These are phyloP conservation scores for Blastomyces parvus DNA, from an alignment of 2,329 filamentous ascomycete species.

Conservation along the genomic window DNA sequence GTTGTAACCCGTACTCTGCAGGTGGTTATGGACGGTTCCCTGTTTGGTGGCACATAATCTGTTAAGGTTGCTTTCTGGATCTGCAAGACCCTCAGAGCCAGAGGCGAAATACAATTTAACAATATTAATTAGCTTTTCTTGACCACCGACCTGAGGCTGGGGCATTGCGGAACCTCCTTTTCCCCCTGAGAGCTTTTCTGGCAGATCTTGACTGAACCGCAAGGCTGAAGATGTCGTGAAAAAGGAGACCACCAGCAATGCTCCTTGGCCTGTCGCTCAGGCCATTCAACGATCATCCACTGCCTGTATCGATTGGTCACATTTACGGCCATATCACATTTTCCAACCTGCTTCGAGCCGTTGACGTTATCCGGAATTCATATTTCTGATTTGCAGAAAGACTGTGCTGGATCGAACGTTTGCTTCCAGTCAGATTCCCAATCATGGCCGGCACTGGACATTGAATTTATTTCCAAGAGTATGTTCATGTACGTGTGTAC, in stretches of 20 bases:
- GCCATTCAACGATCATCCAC: not conserved
- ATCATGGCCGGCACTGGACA: constrained; percentile 26
- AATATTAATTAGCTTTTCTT: not conserved
- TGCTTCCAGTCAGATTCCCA: not conserved
- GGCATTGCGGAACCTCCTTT: not conserved
- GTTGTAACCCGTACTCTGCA: no score
- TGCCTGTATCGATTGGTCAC: not conserved
- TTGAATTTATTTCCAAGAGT: constrained; percentile 56
- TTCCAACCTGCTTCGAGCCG: not conserved
- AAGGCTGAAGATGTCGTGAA: not conserved
- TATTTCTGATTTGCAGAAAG: not conserved
- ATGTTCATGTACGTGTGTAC: constrained; percentile 9
- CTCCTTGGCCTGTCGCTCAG: not conserved
- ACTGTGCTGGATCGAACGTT: not conserved
- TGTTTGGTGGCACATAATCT: not conserved
- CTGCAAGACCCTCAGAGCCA: not conserved
- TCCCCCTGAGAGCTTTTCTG: not conserved
- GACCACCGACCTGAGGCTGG: not conserved
- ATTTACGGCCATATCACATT: not conserved
- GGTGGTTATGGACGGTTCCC: not conserved
- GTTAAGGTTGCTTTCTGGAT: not conserved
- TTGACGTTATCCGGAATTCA: not conserved
- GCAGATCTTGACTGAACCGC: not conserved
- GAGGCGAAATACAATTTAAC: not conserved
- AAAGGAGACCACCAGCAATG: not conserved